These are phyloP conservation scores for Pyrus betulifolia DNA, from an alignment of 306 rosid genomes.

Conservation along the genomic window DNA sequence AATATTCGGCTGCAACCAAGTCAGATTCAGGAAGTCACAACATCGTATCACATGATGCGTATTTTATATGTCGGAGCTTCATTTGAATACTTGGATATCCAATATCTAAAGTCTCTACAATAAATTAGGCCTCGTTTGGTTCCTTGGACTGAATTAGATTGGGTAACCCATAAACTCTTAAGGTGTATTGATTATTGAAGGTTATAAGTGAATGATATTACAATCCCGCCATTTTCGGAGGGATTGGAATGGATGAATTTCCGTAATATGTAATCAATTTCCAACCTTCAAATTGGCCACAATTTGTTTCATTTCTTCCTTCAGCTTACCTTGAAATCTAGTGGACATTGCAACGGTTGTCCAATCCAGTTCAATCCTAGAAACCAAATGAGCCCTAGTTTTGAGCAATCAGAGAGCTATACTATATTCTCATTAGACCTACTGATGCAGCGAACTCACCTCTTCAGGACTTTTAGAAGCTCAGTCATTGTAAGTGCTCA, in stretches of 20 bases:
- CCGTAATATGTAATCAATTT: neutral
- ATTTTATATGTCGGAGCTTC: neutral
- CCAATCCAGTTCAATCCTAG: neutral
- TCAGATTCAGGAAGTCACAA: neutral
- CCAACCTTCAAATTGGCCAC: neutral
- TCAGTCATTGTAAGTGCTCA: constrained; percentile 62
- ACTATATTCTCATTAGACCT: neutral
- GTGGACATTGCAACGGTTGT: neutral
- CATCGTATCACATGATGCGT: neutral
- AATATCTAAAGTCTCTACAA: too few relatives aligned
- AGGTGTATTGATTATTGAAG: neutral
- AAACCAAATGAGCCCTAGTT: neutral
- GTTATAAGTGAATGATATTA: neutral
- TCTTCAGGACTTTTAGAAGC: constrained; percentile 16
- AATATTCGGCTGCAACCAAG: neutral
- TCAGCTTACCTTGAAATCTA: neutral
- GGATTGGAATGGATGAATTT: neutral
- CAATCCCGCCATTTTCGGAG: neutral
- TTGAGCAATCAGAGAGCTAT: neutral
- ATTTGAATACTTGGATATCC: neutral
- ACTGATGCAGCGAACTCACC: constrained; percentile 22
- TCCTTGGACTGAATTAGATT: neutral
- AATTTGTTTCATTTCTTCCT: neutral
- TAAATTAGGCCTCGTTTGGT: neutral
- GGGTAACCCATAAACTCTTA: neutral